Evolutionary conservation across 306 rosid genomes (phyloP), one percentile per base, ranked within the genome.

Genomic region (Ormosia semicastrata): DNA sequence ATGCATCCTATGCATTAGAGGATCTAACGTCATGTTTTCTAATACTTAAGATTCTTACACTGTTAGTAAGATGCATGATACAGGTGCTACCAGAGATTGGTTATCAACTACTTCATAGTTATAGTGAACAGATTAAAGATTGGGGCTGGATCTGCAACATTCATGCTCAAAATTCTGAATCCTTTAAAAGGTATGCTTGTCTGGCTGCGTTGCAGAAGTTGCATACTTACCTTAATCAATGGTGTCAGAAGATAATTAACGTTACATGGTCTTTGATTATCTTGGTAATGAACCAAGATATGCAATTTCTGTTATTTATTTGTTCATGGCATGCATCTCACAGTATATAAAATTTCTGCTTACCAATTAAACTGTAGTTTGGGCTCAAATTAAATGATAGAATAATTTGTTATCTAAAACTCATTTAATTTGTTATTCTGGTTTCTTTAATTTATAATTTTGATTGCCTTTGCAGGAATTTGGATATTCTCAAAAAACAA

Each of bases 91-190:
- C 97, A 49, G 97, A 94, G 90, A 89, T 90, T 75, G 97, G 95
- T 59, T 84, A 86, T 84, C 97, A 94, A 89, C 80, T 94, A 65
- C 88, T 95, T 83, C 87, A 92, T 60, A 89, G 86, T 82, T 95
- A 91, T 85, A 73, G 90, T 44, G 85, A 89, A 74, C 89, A 87
- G 47, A 83, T 93, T 63, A 79, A 86, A 88, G 92, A 86, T 79
- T 95, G 99, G 98, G 99, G 98, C 54, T 95, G 99, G 98, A 91
- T 89, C 81, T 95, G 98, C 86, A 95, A 89, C 85, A 82, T 87
- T 77, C 92, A 89, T 84, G 41, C 77, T 75, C 84, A 81, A 82
- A 87, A 90, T 86, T 88, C 93, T 49, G 89, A 86, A 80, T 87
- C 94, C 79, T 93, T 90, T 81, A 87, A 85, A 86, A 87, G 95